phyloP scores from a whole-genome alignment of 306 rosid species.

The Inga leiocalycina region DNA sequence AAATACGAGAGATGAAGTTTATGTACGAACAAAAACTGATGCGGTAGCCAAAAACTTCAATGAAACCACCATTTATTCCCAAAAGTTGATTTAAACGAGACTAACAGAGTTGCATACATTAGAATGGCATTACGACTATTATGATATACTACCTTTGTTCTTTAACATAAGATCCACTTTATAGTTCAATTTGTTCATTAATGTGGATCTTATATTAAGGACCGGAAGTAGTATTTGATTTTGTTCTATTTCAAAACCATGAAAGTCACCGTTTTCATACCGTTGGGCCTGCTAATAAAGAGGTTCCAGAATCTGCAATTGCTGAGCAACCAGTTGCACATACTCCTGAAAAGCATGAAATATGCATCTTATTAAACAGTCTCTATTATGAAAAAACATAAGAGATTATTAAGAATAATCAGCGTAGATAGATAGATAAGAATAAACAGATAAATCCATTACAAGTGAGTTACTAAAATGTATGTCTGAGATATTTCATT shows the following conservation, averaged over 20 bases:
- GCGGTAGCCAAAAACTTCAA: background rate
- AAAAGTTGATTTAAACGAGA: background rate
- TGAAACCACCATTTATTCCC: slow-evolving; percentile 2
- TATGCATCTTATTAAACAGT: background rate
- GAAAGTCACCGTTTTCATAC: slow-evolving; percentile 29
- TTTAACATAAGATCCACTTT: too few relatives aligned
- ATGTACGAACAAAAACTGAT: background rate
- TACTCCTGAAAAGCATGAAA: slow-evolving; percentile 30
- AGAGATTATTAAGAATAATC: background rate
- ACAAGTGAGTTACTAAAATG: background rate
- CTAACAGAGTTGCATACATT: background rate
- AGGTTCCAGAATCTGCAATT: slow-evolving; percentile 48
- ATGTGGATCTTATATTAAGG: too few relatives aligned
- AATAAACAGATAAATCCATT: background rate
- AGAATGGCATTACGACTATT: background rate
- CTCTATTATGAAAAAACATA: background rate
- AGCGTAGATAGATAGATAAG: background rate
- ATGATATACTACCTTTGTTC: background rate
- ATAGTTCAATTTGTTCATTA: too few relatives aligned
- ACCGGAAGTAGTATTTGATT: background rate
- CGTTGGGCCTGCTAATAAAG: slow-evolving; percentile 45
- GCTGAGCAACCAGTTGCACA: slow-evolving; percentile 44
- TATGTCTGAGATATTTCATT: background rate
- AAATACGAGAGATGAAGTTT: background rate
- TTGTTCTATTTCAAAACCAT: slow-evolving; percentile 2